phyloP scores from a whole-genome alignment of 129 eudicot genomes.

The Scalesia atractyloides region DNA sequence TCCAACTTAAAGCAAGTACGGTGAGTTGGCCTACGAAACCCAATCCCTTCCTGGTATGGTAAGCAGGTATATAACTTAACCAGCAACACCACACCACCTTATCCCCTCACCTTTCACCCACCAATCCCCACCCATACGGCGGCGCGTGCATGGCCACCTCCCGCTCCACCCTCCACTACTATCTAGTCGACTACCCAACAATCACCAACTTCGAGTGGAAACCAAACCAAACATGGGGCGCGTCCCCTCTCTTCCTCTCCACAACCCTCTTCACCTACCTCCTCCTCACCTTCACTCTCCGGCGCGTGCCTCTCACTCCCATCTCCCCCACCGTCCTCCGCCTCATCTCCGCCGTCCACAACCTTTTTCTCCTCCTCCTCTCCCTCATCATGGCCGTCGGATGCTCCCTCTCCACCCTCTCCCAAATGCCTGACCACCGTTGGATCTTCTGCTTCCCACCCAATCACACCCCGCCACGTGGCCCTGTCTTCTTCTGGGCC shows the following conservation, averaged over 20 bases:
- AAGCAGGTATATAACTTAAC: too few species aligned
- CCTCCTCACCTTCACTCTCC: constrained; percentile 65
- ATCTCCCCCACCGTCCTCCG: constrained; percentile 62
- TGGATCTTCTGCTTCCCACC: constrained; percentile 88
- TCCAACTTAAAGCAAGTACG: too few species aligned
- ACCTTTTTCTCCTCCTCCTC: constrained; percentile 73
- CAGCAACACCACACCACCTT: constrained; percentile 22
- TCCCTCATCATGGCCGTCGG: constrained; percentile 85
- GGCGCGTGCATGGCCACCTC: constrained; percentile 51
- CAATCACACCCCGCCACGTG: constrained; percentile 60
- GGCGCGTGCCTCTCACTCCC: constrained; percentile 44
- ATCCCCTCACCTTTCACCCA: constrained; percentile 7
- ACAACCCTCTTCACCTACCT: constrained; percentile 65
- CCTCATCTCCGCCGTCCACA: constrained; percentile 69
- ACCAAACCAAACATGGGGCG: constrained; percentile 52
- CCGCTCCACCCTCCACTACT: constrained; percentile 48
- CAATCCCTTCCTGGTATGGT: too few species aligned
- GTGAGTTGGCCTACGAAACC: too few species aligned
- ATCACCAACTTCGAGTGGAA: constrained; percentile 69
- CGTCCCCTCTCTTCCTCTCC: constrained; percentile 70
- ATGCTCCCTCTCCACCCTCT: constrained; percentile 65
- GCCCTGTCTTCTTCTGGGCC: constrained; percentile 95
- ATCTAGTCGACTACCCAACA: constrained; percentile 73
- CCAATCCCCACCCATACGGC: constrained; percentile 30
- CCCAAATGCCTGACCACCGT: constrained; percentile 47